Base-by-base conservation (phyloP, 331 rosid genomes). In the Malus hybrid region DNA sequence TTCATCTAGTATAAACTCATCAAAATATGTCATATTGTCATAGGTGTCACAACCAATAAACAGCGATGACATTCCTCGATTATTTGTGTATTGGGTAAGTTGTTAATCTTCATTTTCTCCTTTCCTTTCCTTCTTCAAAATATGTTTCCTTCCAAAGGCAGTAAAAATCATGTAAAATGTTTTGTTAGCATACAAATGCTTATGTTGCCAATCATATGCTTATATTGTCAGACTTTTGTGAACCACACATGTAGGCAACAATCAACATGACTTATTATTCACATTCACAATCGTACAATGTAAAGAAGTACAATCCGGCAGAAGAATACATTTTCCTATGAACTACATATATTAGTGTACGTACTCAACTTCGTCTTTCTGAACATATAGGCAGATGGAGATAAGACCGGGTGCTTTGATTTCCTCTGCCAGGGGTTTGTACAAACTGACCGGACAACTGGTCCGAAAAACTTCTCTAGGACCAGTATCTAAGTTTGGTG, bases 381-480 rank as follows among this genome's bases (percentile, higher is more conserved):
- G 4, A 58, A 10, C 9, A 7, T 34, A 24, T 6, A 68, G 72
- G 39, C 22, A 15, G 66, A 39, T 13, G 42, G 33, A 3, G 15
- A 66, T 4, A 75, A 75, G 65, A 53, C 73, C 11, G 20, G 73
- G 26, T 75, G 79, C 72, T 32, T 28, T 28, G 64, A 75, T 70
- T 46, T 29, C 4, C 32, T 33, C 5, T 66, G 73, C 73, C 39
- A 66, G 42, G 56, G 73, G 14, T 75, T 75, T 33, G 57, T 65
- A 50, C 66, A 75, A 50, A 30, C 66, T 2, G 22, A 66, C 66
- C 57, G 53, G 22, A 20, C 13, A 7, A 55, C 66, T 30, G 79
- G 53, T 33, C 73, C 66, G 6, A 20, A 14, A 14, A 52, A 66
- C 36, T 14, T 18, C 28, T 33, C 33, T 14, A 1, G 22, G 10